Conservation (phyloP, 495 filamentous ascomycete genomes). For the Podospora conica region DNA sequence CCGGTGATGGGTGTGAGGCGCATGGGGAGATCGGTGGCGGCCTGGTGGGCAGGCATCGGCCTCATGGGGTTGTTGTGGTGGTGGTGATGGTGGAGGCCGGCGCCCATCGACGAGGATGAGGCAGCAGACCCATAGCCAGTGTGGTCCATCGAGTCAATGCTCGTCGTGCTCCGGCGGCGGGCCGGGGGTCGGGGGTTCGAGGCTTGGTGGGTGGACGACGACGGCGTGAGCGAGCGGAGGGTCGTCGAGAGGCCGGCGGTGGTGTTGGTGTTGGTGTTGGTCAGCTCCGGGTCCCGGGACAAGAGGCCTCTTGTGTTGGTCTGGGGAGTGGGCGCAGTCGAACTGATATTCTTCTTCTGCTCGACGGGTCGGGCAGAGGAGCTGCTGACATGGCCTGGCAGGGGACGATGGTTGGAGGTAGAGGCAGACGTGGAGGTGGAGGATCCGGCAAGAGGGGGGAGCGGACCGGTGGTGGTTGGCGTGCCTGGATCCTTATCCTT, state of each 20-base stretch:
- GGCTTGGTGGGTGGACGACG: constrained; percentile 9
- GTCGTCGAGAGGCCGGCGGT: neutral
- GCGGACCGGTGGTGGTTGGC: constrained; percentile 25
- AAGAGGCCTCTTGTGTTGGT: constrained; percentile 20
- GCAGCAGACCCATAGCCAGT: constrained; percentile 31
- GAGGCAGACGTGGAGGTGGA: constrained; percentile 19
- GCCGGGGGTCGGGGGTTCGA: constrained; percentile 19
- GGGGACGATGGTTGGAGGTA: constrained; percentile 19
- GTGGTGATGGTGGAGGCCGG: constrained; percentile 4
- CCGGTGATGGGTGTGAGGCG: constrained; percentile 65
- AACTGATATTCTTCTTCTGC: constrained; percentile 24
- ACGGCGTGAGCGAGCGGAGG: constrained; percentile 13
- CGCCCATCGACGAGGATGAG: constrained; percentile 29
- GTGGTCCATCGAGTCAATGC: constrained; percentile 43
- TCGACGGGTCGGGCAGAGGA: constrained; percentile 16
- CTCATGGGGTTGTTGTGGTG: constrained; percentile 28
- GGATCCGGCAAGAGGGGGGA: constrained; percentile 17
- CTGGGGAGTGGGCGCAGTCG: constrained; percentile 21
- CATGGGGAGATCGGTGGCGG: constrained; percentile 36
- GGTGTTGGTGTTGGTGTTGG: neutral
- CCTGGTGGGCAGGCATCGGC: constrained; percentile 31
- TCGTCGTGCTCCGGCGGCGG: constrained; percentile 38
- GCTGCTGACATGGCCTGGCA: constrained; percentile 24
- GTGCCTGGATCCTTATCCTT: constrained; percentile 34
- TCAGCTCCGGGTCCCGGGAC: constrained; percentile 17